Base-by-base conservation (phyloP, 176 grass and related monocot genomes). In the Bonia amplexicaulis region DNA sequence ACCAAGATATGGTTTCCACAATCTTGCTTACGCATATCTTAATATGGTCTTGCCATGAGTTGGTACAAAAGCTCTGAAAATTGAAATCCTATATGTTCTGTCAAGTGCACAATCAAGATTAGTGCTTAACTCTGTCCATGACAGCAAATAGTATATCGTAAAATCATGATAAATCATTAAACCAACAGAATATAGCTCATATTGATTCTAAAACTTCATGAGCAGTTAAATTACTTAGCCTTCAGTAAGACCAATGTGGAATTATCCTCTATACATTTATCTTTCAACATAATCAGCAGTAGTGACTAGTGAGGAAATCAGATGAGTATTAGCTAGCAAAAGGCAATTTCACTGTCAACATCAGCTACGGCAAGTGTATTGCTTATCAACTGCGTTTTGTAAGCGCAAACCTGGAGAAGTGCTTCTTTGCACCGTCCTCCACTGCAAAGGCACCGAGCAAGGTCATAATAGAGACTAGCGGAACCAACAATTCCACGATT, bases 361-460 rank as follows among this genome's bases (percentile, higher is more conserved):
- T 54, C 55, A 85, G 37, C 35, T 82, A 66, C 27, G 59, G 26
- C 74, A 73, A 73, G 26, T 60, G 48, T 72, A 67, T 29, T 60
- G 22, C 10, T 72, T 82, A 77, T 26, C 64, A 86, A 86, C 27
- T 60, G 64, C 79, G 58, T 22, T 77, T 77, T 66, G 3, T 61
- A 81, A 74, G 54, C 22, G 45, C 49, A 47, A 80, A 98, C 96
- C 96, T 95, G 96, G 52, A 90, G 85, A 90, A 98, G 87, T 80
- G 96, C 93, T 87, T 95, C 96, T 84, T 98, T 87, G 89, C 85
- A 98, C 73, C 73, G 88, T 23, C 93, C 96, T 55, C 73, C 87
- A 69, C 93, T 98, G 88, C 93, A 95, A 91, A 98, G 93, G 82
- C 96, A 95, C 47, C 96, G 87, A 66, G 93, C 96, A 87, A 98